Base-by-base conservation (phyloP, 23 red algal species). In the Pyropia yezoensis region DNA sequence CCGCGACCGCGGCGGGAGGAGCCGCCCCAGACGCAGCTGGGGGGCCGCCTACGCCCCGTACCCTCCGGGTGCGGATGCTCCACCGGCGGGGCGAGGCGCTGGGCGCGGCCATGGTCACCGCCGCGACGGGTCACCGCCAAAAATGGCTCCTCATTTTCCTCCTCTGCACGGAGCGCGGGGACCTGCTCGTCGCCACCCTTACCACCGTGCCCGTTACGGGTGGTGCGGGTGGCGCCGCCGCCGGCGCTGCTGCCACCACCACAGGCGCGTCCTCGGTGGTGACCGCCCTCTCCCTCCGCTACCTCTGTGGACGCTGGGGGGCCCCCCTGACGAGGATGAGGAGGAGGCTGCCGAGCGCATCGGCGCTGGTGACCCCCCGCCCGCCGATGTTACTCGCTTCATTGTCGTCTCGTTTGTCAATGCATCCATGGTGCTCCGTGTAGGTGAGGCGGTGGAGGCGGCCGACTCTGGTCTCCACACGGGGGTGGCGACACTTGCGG, bases 401-500 rank as follows among this genome's bases (percentile, higher is more conserved):
- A 82, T 95, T 33, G 70, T 95, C n/a, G 74, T 95, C 18, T 27
- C 63, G 5, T 92, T 92, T 73, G 56, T 57, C 4, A 78, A 92
- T 59, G 65, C 70, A 2, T 78, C 90, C 15, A 74, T 87, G 65
- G 71, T 87, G 39, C 80, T 95, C n/a, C 65, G 49, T 27, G 83
- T 95, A 8, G 81, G 75, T 8, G 82, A 87, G 50, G 32, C 69
- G 14, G 75, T 95, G 2, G 90, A 95, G 62, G 72, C 75, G 17
- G 19, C 63, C 17, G 57, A 80, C n/a, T 82, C 70, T 32, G 74
- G 75, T 6, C 86, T 95, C 57, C 62, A 72, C 58, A 60, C 59
- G 9, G 19, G 65, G 16, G 58, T 62, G 22, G 32, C 67, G 3
- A 95, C 90, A 14, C 59, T 95, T 12, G 61, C 62, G 33, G 90